phyloP scores from a whole-genome alignment of 805 yeast species.

The Hanseniaspora vineae region DNA sequence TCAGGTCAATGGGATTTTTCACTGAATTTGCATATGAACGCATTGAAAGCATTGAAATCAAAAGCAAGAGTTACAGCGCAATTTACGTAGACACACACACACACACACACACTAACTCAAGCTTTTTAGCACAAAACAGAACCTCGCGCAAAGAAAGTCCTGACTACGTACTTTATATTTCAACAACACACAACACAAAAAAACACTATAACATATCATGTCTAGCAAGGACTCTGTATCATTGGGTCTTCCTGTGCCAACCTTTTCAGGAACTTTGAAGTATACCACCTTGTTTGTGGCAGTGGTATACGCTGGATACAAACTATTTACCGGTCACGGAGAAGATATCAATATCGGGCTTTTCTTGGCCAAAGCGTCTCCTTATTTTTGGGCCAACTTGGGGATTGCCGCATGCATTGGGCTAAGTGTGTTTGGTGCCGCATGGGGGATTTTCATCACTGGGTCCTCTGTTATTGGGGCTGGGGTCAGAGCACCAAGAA shows the following conservation, averaged over 20 bases:
- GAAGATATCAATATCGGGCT: slow-evolving; percentile 86
- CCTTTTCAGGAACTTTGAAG: slow-evolving; percentile 11
- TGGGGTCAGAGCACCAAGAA: slow-evolving; percentile 95
- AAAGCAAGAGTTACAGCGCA: too few species aligned
- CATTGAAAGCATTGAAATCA: too few species aligned
- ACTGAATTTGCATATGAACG: too few species aligned
- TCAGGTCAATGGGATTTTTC: too few species aligned
- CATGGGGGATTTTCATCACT: slow-evolving; percentile 97
- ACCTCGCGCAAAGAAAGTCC: too few species aligned
- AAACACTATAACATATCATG: background rate
- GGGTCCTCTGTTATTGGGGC: slow-evolving; percentile 94
- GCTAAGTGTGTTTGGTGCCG: slow-evolving; percentile 91
- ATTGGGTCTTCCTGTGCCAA: slow-evolving; percentile 5
- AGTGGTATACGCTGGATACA: slow-evolving; percentile 19
- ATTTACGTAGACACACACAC: too few species aligned
- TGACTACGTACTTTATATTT: background rate
- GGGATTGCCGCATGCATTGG: slow-evolving; percentile 92
- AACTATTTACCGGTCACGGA: slow-evolving; percentile 80
- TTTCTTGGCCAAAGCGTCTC: slow-evolving; percentile 73
- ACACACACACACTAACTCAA: too few species aligned
- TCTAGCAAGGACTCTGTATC: slow-evolving; percentile 2
- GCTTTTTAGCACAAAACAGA: too few species aligned
- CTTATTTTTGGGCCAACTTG: slow-evolving; percentile 91
- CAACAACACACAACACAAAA: background rate
- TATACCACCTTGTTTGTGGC: slow-evolving; percentile 13